Base-by-base conservation (phyloP, 768 basidiomycete species). In the Rhizopogon salebrosus region DNA sequence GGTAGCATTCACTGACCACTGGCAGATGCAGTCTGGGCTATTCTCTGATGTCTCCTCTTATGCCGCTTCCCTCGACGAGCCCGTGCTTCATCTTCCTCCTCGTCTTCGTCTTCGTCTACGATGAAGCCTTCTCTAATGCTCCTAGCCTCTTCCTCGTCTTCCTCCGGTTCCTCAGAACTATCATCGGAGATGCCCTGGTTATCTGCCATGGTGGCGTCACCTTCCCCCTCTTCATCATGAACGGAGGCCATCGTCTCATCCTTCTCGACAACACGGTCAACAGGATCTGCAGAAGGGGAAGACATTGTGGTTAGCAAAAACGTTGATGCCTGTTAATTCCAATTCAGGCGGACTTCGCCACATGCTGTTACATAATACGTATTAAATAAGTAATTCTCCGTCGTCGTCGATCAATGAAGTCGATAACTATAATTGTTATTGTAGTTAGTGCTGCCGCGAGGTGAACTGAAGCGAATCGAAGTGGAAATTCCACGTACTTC, bases 41-140 rank as follows among this genome's bases (percentile, higher is more conserved):
- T n/a, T 64, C 77, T 80, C 41, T 73, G 71, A 67, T 88, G 84
- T 60, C 80, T 78, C 62, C 76, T 81, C 71, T 84, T 85, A 63
- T 84, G 79, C 57, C 81, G 77, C 66, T 84, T 91, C 54, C 80
- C 78, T 58, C 78, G 78, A 60, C 80, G 74, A 40, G 71, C 77
- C 54, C 78, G 74, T 51, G 77, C 79, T 40, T 78, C 76, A 39
- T 81, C 76, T 3, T 80, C 77, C 18, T 81, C 82, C 13, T 79
- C 82, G 1, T 82, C 83, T 0, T 87, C 89, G 0, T 92, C 92
- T 54, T 95, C 92, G 8, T 89, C 89, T 7, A 94, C 93, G 61
- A 98, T 97, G 65, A 98, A 97, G 0, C 91, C 94, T 46, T 94
- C 89, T 46, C 83, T 75, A 52, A 97, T 83, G 52, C 81, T 76